Evolutionary conservation across 2,329 filamentous ascomycete genomes (phyloP).

Genomic region (Aspergillus persii): DNA sequence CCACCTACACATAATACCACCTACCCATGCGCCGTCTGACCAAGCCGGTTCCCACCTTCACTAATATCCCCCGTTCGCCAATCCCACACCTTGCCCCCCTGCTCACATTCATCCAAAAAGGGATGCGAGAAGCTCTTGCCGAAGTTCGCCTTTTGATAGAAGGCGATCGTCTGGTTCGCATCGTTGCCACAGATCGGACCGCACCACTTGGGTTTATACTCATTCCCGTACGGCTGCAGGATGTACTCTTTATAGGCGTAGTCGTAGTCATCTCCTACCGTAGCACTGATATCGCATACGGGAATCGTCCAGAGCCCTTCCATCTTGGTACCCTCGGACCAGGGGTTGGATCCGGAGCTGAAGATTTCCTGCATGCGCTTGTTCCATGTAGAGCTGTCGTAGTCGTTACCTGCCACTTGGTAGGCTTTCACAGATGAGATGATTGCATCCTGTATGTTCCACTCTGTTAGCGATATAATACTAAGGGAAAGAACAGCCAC

Average conservation of each 20-base stretch:
- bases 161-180: not conserved
- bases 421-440: constrained; percentile 1
- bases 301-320: constrained; percentile 1
- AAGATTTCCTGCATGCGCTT: not conserved
- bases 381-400: not conserved
- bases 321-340: not conserved
- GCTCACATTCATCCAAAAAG: not conserved
- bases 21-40: not conserved
- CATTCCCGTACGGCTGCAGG: not conserved
- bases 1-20: not conserved
- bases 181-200: not conserved
- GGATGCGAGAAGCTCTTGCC: not conserved
- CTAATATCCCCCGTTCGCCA: not conserved
- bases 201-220: not conserved
- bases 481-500: not conserved
- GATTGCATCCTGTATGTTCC: not conserved
- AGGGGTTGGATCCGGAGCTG: not conserved
- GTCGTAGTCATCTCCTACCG: not conserved
- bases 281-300: not conserved
- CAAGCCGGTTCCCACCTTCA: not conserved
- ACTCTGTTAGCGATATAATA: not conserved
- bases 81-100: not conserved
- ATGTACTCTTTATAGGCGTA: not conserved
- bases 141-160: not conserved
- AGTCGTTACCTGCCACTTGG: not conserved